Evolutionary conservation across 345 rosid genomes (phyloP), one percentile per base, ranked within the genome.

Genomic region (Sisymbrium irio): DNA sequence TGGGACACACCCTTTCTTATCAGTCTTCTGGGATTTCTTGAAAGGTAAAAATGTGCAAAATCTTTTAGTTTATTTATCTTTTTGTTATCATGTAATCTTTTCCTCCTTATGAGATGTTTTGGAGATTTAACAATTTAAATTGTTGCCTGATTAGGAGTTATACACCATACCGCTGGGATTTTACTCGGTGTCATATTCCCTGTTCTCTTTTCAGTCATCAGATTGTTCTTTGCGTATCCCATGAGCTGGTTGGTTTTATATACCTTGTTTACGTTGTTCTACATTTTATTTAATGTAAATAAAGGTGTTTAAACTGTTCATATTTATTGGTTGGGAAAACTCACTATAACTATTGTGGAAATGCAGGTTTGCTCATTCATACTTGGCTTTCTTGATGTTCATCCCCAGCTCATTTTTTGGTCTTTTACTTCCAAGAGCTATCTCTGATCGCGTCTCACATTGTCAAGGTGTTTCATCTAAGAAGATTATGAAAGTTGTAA

Each of bases 281-380:
- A 41, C 13, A 51, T 76, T 28, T 45, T 45, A 19, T 40, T 28
- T 9, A 36, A 17, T 54, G 59, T 25, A 22, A 11, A 2, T 11
- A 45, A 62, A 65, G 9, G 51, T 72, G 30, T 55, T 32, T 8
- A 64, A 56, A 71, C 19, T 45, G 19, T 65, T 46, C 60, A 37
- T 1, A 9, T 36, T 58, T 50, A 28, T 41, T 49, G 63, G 60
- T 46, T 17, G 20, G 68, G 62, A 49, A 70, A 51, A 64, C 59
- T 40, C 27, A 44, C 36, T 57, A 32, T 54, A 32, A 9, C 50
- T 58, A 33, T 73, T 39, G 30, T 72, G 58, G 65, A 39, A 79
- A 69, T 86, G 87, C 89, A 95, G 99, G 99, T 95, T 90, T 83
- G 91, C 98, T 65, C 86, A 85, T 80, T 89, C 97, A 65, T 90